phyloP scores from a whole-genome alignment of 192 early-diverging fungal genomes.

The Backusella luteola region DNA sequence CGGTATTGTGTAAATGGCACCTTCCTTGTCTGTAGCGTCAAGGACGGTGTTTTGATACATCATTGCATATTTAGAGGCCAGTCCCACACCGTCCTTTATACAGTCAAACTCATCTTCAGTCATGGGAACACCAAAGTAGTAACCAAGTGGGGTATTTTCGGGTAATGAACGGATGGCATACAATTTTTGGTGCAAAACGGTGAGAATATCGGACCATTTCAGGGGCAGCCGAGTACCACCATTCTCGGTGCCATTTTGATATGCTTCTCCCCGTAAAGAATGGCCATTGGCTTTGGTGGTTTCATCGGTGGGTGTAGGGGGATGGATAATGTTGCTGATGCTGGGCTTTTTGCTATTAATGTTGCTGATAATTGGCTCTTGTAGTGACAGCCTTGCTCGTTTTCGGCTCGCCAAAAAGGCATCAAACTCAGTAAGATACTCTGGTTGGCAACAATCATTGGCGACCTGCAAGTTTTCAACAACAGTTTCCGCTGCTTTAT shows the following conservation, averaged over 20 bases:
- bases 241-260: background rate
- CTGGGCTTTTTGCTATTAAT: background rate
- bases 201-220: slow-evolving; percentile 2
- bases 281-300: slow-evolving; percentile 9
- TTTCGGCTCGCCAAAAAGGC: slow-evolving; percentile 22
- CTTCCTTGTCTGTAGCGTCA: slow-evolving; percentile 82
- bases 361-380: background rate
- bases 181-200: slow-evolving; percentile 44
- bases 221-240: background rate
- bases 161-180: slow-evolving; percentile 73
- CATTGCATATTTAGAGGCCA: slow-evolving; percentile 79
- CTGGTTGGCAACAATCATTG: background rate
- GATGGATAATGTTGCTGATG: background rate
- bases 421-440: slow-evolving; percentile 22
- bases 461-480: background rate
- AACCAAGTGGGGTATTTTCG: slow-evolving; percentile 72
- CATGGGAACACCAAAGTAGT: slow-evolving; percentile 96
- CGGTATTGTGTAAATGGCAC: slow-evolving; percentile 59
- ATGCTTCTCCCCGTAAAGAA: slow-evolving; percentile 34
- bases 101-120: slow-evolving; percentile 92
- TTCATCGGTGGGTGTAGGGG: background rate
- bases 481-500: slow-evolving; percentile 19
- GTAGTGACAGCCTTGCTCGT: background rate
- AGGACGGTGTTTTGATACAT: slow-evolving; percentile 84
- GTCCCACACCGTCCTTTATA: slow-evolving; percentile 73